Percentiles rank a stretch among this genome's conserved stretches.
phyloP scores from a whole-genome alignment of 768 basidiomycete species.

The Chalciporus sphaerocephalus region DNA sequence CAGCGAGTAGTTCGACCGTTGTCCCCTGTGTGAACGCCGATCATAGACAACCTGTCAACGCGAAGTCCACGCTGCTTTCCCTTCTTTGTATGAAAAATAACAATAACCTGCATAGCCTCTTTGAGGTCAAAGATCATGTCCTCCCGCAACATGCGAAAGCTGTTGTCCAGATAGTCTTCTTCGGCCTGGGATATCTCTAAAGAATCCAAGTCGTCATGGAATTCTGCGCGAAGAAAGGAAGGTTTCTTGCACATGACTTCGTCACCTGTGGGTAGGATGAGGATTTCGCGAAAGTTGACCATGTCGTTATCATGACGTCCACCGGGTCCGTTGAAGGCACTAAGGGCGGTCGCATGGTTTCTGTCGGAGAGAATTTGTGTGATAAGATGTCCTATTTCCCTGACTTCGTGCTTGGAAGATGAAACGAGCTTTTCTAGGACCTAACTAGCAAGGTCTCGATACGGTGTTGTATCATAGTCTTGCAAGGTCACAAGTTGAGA shows the following conservation, averaged over 20 bases:
- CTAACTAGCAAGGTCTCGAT: slow-evolving; percentile 36
- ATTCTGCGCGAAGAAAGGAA: slow-evolving; percentile 47
- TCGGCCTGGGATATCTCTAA: neutral
- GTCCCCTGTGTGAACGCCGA: slow-evolving; percentile 33
- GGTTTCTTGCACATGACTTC: slow-evolving; percentile 45
- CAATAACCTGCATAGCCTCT: slow-evolving; percentile 46
- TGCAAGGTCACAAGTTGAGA: slow-evolving; percentile 42
- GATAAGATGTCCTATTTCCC: slow-evolving; percentile 37
- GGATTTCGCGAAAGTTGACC: slow-evolving; percentile 49
- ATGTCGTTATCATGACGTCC: slow-evolving; percentile 72
- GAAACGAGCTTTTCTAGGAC: slow-evolving; percentile 22
- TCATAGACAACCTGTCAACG: slow-evolving; percentile 27
- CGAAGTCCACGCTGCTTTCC: slow-evolving; percentile 34
- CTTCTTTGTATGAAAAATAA: slow-evolving; percentile 32
- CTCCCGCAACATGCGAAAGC: neutral
- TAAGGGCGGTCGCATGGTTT: slow-evolving; percentile 11
- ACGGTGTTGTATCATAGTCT: slow-evolving; percentile 29
- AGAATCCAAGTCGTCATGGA: slow-evolving; percentile 33
- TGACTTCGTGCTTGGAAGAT: slow-evolving; percentile 26
- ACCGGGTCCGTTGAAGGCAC: slow-evolving; percentile 39
- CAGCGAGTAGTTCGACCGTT: slow-evolving; percentile 33
- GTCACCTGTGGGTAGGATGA: slow-evolving; percentile 58
- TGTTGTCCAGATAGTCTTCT: neutral
- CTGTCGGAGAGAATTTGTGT: slow-evolving; percentile 34
- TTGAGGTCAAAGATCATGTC: slow-evolving; percentile 54